Evolutionary conservation across 257 asterid species (phyloP).

Genomic region (Scutellaria barbata): DNA sequence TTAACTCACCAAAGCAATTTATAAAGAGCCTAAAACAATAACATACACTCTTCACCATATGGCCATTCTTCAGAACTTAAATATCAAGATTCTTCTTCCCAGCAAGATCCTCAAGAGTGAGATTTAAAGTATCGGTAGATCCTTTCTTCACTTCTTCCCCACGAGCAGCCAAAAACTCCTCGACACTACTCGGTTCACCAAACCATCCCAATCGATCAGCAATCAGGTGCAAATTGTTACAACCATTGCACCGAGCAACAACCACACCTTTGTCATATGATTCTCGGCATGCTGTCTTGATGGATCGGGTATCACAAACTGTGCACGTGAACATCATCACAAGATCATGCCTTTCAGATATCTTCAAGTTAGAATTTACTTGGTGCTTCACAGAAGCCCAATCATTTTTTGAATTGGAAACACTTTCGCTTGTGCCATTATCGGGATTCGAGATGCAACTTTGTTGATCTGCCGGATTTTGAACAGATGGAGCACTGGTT

Average conservation of each 20-base stretch:
- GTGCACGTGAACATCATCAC: conserved; percentile 81
- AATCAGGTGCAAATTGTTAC: conserved; percentile 77
- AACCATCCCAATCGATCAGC: conserved; percentile 96
- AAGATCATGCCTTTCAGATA: conserved; percentile 69
- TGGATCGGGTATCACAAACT: conserved; percentile 73
- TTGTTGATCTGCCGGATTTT: conserved; percentile 38
- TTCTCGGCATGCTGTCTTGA: conserved; percentile 73
- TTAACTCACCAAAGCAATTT: neutral
- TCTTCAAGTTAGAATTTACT: conserved; percentile 58
- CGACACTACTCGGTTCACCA: conserved; percentile 80
- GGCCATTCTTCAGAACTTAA: conserved; percentile 5
- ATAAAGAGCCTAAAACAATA: neutral
- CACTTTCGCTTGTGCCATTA: conserved; percentile 25
- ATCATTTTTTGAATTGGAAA: conserved; percentile 28
- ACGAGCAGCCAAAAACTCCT: conserved; percentile 79
- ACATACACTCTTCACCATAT: neutral
- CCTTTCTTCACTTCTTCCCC: conserved; percentile 91
- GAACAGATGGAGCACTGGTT: conserved; percentile 32
- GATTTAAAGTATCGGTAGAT: conserved; percentile 56
- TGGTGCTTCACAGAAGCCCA: conserved; percentile 42
- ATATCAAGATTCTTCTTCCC: conserved; percentile 49
- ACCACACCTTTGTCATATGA: conserved; percentile 88
- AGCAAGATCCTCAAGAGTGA: conserved; percentile 80
- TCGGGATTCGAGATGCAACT: conserved; percentile 42
- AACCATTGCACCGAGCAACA: conserved; percentile 82